A percentile compares a stretch with the other conserved stretches of the same genome.
Conservation (phyloP, 176 grass and related monocot genomes). For the Triticum turgidum region DNA sequence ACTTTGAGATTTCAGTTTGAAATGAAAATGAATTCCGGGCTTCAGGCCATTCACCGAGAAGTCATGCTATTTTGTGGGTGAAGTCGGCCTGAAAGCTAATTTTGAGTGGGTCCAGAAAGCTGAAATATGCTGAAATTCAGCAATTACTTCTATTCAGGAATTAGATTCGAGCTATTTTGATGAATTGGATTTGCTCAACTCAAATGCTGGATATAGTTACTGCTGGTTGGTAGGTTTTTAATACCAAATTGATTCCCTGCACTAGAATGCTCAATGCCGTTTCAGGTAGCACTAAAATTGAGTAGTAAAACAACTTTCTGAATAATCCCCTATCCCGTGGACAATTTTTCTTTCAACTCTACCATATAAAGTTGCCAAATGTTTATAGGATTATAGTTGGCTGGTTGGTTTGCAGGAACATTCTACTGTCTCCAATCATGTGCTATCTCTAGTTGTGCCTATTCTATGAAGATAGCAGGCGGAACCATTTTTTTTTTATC, state of each 20-base stretch:
- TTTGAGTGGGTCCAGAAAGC: background rate
- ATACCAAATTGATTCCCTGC: background rate
- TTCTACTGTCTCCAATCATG: background rate
- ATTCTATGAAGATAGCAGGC: background rate
- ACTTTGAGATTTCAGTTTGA: constrained; percentile 12
- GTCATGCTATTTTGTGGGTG: background rate
- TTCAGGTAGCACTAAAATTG: background rate
- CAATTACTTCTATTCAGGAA: background rate
- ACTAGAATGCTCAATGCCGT: background rate
- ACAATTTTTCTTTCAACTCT: background rate
- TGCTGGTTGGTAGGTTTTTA: background rate
- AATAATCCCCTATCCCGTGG: background rate
- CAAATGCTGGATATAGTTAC: background rate
- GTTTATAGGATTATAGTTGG: background rate
- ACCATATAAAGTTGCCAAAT: background rate
- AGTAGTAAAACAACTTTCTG: background rate
- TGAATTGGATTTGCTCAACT: background rate
- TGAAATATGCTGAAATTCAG: background rate
- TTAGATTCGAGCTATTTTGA: background rate
- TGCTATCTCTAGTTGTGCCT: background rate
- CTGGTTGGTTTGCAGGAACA: background rate
- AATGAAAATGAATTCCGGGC: background rate
- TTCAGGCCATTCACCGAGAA: background rate
- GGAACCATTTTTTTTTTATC: background rate
- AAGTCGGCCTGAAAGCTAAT: background rate